Evolutionary conservation across 495 filamentous ascomycete genomes (phyloP).

Genomic region (Beverwykella pulmonaria): DNA sequence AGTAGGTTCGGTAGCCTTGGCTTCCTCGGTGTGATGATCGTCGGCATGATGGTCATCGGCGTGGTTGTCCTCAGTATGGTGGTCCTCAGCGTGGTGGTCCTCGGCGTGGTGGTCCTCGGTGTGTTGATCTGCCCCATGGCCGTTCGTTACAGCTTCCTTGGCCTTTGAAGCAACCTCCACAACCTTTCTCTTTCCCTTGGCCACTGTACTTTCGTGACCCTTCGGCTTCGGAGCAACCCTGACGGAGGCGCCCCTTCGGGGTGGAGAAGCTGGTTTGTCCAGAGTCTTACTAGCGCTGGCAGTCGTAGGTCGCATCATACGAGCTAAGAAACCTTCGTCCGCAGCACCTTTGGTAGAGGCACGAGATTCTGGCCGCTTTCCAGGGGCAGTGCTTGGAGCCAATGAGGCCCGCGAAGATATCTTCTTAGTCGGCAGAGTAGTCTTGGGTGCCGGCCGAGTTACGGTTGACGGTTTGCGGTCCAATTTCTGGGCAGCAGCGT

Average conservation of each 20-base stretch:
- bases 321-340: constrained; percentile 78
- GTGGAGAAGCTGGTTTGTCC: constrained; percentile 58
- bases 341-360: constrained; percentile 48
- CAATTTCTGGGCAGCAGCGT: constrained; percentile 20
- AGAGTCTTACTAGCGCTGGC: constrained; percentile 75
- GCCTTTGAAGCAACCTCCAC: constrained; percentile 26
- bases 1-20: constrained; percentile 4
- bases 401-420: constrained; percentile 33
- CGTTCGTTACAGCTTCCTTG: constrained; percentile 31
- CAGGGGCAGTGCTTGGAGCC: constrained; percentile 20
- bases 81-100: constrained; percentile 11
- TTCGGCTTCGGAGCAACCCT: constrained; percentile 19
- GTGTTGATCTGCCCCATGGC: constrained; percentile 11
- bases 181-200: constrained; percentile 35
- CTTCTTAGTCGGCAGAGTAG: constrained; percentile 32
- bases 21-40: background rate
- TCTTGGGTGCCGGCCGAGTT: constrained; percentile 35
- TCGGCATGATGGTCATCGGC: constrained; percentile 2
- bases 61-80: background rate
- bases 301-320: constrained; percentile 92
- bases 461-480: constrained; percentile 37
- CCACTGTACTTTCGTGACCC: constrained; percentile 14
- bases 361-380: constrained; percentile 40
- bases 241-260: constrained; percentile 21
- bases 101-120: constrained; percentile 7